Conservation (phyloP, 2,329 filamentous ascomycete genomes). For the Xylariaceae sp. region DNA sequence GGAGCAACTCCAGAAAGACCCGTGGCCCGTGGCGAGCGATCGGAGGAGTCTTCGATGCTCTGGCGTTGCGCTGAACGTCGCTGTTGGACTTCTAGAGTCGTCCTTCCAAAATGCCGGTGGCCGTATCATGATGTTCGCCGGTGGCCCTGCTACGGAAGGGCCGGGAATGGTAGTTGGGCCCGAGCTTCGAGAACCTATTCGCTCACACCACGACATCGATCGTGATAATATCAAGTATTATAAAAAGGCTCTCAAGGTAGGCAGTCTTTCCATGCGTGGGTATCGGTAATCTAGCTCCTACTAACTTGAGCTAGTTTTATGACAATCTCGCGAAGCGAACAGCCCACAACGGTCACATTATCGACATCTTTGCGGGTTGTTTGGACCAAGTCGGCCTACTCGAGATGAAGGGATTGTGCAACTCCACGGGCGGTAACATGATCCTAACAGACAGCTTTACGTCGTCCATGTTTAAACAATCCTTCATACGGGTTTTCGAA, state of each 20-base stretch:
- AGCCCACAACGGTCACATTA: slow-evolving; percentile 92
- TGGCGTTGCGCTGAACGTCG: slow-evolving; percentile 92
- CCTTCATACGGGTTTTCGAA: slow-evolving; percentile 93
- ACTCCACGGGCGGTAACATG: slow-evolving; percentile 96
- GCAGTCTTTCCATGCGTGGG: slow-evolving; percentile 17
- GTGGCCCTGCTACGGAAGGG: slow-evolving; percentile 90
- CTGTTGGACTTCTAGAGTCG: slow-evolving; percentile 84
- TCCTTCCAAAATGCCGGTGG: slow-evolving; percentile 94
- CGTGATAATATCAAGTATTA: slow-evolving; percentile 99
- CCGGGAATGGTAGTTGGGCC: slow-evolving; percentile 95
- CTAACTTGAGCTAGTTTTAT: slow-evolving; percentile 64
- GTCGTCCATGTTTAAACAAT: slow-evolving; percentile 98
- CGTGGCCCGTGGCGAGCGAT: slow-evolving; percentile 94
- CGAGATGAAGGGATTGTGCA: slow-evolving; percentile 96
- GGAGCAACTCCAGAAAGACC: slow-evolving; percentile 92
- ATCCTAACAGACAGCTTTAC: slow-evolving; percentile 98
- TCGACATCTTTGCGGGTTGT: slow-evolving; percentile 96
- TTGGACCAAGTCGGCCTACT: slow-evolving; percentile 94
- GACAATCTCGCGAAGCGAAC: slow-evolving; percentile 89
- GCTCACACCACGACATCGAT: slow-evolving; percentile 98
- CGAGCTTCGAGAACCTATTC: slow-evolving; percentile 91
- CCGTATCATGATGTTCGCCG: slow-evolving; percentile 95
- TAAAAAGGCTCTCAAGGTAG: slow-evolving; percentile 93
- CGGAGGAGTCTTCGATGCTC: slow-evolving; percentile 86
- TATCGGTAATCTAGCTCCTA: neutral